Percentiles rank a stretch among this genome's conserved stretches.
Conservation (phyloP, 108 stramenopile genomes). For the Cylindrotheca fusiformis region DNA sequence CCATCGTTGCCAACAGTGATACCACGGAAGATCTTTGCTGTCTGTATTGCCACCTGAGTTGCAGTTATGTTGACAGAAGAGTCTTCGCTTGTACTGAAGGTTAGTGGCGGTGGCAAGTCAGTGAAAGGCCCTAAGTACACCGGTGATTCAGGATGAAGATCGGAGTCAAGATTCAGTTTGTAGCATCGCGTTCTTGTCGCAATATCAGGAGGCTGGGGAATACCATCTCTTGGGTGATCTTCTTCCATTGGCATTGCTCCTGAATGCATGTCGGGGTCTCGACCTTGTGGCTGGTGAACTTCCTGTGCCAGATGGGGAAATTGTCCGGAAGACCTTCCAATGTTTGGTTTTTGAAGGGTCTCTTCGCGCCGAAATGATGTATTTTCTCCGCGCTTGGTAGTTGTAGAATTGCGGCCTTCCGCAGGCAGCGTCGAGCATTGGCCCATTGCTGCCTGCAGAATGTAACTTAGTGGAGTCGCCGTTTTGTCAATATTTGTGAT, state of each 20-base stretch:
- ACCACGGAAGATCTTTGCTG: constrained; percentile 80
- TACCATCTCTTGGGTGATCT: constrained; percentile 35
- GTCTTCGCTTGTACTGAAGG: constrained; percentile 46
- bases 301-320: constrained; percentile 7
- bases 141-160: constrained; percentile 17
- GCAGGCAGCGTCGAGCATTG: constrained; percentile 72
- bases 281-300: constrained; percentile 19
- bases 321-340: constrained; percentile 3
- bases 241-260: constrained; percentile 39
- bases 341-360: background rate
- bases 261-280: constrained; percentile 11
- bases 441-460: constrained; percentile 73
- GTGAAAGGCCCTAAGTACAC: constrained; percentile 39
- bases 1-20: constrained; percentile 76
- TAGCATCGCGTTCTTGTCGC: constrained; percentile 68
- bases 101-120: constrained; percentile 43
- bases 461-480: constrained; percentile 57
- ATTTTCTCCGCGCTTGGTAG: background rate
- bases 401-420: constrained; percentile 30
- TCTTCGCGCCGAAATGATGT: background rate
- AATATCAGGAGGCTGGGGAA: constrained; percentile 43
- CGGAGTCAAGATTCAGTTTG: constrained; percentile 72
- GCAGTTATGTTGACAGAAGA: constrained; percentile 26
- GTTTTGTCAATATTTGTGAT: constrained; percentile 32
- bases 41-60: constrained; percentile 66